A percentile compares a stretch with the other conserved stretches of the same genome.
Conservation (phyloP, 2,329 filamentous ascomycete genomes). For the Seiridium unicorne region DNA sequence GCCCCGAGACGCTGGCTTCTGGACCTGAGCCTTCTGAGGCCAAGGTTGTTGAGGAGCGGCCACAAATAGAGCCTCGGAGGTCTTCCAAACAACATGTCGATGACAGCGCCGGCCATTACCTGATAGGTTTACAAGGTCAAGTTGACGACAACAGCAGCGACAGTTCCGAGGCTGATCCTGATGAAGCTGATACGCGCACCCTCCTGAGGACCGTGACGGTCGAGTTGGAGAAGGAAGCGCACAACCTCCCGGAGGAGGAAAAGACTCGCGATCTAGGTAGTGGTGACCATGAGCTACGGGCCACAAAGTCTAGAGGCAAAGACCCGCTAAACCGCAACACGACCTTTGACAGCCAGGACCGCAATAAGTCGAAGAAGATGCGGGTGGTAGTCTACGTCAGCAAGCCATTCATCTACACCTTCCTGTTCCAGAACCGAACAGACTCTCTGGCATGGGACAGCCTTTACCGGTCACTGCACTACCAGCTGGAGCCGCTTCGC, state of each 20-base stretch:
- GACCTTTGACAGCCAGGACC: slow-evolving; percentile 45
- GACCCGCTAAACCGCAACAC: slow-evolving; percentile 16
- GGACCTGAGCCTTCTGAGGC: slow-evolving; percentile 13
- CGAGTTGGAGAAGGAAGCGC: slow-evolving; percentile 50
- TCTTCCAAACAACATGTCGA: slow-evolving; percentile 11
- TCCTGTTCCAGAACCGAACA: slow-evolving; percentile 66
- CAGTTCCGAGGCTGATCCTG: slow-evolving; percentile 18
- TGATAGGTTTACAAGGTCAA: slow-evolving; percentile 68
- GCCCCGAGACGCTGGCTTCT: slow-evolving; percentile 13
- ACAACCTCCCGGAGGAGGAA: slow-evolving; percentile 40
- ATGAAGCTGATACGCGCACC: slow-evolving; percentile 51
- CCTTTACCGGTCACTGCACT: slow-evolving; percentile 59
- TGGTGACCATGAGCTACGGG: slow-evolving; percentile 28
- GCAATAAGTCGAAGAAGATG: slow-evolving; percentile 55
- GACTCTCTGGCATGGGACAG: slow-evolving; percentile 54
- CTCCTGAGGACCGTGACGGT: slow-evolving; percentile 66
- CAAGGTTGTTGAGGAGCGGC: slow-evolving; percentile 8
- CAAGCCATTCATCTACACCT: slow-evolving; percentile 74
- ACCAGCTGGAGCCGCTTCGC: slow-evolving; percentile 58
- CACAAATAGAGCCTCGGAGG: not conserved
- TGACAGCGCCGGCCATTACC: slow-evolving; percentile 46
- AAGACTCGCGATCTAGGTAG: slow-evolving; percentile 44
- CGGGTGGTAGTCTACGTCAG: slow-evolving; percentile 72
- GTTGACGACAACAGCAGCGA: slow-evolving; percentile 46
- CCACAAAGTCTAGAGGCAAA: slow-evolving; percentile 14